These are phyloP conservation scores for Alternaria longipes DNA, from an alignment of 2,329 filamentous ascomycete genomes.

Conservation along the genomic window DNA sequence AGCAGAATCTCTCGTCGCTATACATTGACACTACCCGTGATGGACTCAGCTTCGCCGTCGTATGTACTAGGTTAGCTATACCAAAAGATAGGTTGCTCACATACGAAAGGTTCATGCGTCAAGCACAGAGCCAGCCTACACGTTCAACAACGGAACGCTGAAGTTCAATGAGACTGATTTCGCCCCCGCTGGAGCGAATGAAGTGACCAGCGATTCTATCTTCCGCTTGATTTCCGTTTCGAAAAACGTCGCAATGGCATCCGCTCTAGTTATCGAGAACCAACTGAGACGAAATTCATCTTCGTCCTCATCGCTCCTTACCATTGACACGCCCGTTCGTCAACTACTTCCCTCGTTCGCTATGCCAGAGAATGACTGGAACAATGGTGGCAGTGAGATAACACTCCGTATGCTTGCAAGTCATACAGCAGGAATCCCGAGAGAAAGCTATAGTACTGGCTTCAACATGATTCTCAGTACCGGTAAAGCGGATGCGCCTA, in stretches of 20 bases:
- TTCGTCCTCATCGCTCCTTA: constrained; percentile 13
- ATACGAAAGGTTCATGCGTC: constrained; percentile 39
- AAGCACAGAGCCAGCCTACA: constrained; percentile 23
- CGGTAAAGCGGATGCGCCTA: constrained; percentile 34
- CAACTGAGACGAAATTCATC: constrained; percentile 14
- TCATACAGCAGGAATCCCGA: constrained; percentile 40
- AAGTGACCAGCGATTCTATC: constrained; percentile 41
- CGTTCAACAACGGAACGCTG: constrained; percentile 42
- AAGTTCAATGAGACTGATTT: constrained; percentile 41
- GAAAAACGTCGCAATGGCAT: constrained; percentile 40
- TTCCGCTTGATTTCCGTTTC: constrained; percentile 43
- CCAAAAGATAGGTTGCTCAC: neutral
- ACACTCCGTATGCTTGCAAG: constrained; percentile 45
- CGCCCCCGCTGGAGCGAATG: constrained; percentile 7
- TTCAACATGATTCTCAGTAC: constrained; percentile 40
- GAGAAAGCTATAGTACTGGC: constrained; percentile 42
- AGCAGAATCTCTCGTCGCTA: constrained; percentile 25
- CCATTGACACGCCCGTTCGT: constrained; percentile 36
- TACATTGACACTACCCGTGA: constrained; percentile 38
- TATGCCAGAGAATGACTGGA: constrained; percentile 38
- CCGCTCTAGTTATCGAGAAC: constrained; percentile 33
- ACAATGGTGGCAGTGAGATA: constrained; percentile 44
- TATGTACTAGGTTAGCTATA: constrained; percentile 18
- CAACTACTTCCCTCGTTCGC: constrained; percentile 34
- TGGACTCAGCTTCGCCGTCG: constrained; percentile 43